These are phyloP conservation scores for Arachnomyces sp. DNA, from an alignment of 2,329 filamentous ascomycete species.

Conservation along the genomic window DNA sequence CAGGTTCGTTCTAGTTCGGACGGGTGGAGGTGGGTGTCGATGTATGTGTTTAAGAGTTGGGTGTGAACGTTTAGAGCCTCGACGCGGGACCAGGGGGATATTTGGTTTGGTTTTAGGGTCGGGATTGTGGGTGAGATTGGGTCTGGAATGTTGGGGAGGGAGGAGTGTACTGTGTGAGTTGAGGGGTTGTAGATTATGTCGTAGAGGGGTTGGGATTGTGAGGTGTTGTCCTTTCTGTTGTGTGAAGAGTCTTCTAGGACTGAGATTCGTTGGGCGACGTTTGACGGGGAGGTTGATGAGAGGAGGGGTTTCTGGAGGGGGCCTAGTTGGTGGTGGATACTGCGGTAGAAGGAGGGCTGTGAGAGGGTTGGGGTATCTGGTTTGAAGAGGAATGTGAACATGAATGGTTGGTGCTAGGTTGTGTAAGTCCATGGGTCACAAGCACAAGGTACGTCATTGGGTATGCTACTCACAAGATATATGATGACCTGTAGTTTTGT, in stretches of 20 bases:
- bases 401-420: conserved; percentile 34
- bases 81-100: conserved; percentile 41
- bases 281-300: conserved; percentile 38
- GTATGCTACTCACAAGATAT: conserved; percentile 29
- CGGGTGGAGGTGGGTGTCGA: conserved; percentile 39
- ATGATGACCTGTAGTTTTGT: conserved; percentile 32
- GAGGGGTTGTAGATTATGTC: conserved; percentile 54
- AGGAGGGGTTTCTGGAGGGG: conserved; percentile 40
- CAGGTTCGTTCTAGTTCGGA: conserved; percentile 52
- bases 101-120: conserved; percentile 7
- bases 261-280: conserved; percentile 29
- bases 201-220: conserved; percentile 42
- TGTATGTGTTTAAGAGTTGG: conserved; percentile 49
- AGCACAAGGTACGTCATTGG: background rate
- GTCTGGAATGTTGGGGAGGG: conserved; percentile 56
- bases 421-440: conserved; percentile 5
- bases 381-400: conserved; percentile 44
- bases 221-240: conserved; percentile 21
- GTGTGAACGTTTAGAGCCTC: conserved; percentile 56
- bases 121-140: conserved; percentile 33
- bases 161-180: conserved; percentile 50
- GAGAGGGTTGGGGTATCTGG: conserved; percentile 32
- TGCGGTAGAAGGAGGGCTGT: conserved; percentile 38
- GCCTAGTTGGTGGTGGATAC: conserved; percentile 41
- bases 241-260: conserved; percentile 24